These are phyloP conservation scores for Magnaporthales sp. DNA, from an alignment of 2,329 filamentous ascomycete species.

Conservation along the genomic window DNA sequence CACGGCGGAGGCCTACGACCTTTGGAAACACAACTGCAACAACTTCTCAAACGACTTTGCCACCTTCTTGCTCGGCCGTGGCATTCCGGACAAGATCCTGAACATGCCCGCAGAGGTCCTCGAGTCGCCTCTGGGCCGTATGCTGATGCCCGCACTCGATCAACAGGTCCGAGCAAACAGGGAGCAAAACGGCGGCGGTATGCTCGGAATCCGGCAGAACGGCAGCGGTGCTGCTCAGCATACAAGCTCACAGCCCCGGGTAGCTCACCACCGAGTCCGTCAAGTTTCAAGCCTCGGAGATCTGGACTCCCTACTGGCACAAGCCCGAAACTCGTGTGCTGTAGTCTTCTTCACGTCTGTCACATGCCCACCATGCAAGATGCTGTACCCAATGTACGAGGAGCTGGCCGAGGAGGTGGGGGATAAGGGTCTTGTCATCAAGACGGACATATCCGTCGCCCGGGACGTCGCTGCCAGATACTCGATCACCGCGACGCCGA, in stretches of 20 bases:
- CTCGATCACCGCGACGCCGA: constrained; percentile 69
- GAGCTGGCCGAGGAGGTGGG: constrained; percentile 67
- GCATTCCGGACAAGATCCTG: constrained; percentile 80
- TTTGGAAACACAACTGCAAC: constrained; percentile 92
- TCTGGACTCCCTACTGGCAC: constrained; percentile 50
- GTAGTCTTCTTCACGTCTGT: constrained; percentile 89
- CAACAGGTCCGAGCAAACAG: constrained; percentile 41
- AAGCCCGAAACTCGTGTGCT: constrained; percentile 59
- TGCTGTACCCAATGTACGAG: constrained; percentile 74
- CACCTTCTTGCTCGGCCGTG: constrained; percentile 80
- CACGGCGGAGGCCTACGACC: constrained; percentile 78
- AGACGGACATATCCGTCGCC: constrained; percentile 67
- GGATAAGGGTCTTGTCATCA: constrained; percentile 63
- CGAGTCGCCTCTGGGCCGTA: constrained; percentile 77
- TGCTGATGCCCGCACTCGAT: constrained; percentile 66
- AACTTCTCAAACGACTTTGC: constrained; percentile 92
- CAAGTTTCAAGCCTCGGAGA: constrained; percentile 50
- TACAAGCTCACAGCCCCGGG: not conserved
- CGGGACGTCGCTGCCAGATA: constrained; percentile 57
- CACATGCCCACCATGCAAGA: constrained; percentile 77
- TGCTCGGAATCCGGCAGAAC: constrained; percentile 24
- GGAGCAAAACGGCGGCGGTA: constrained; percentile 29
- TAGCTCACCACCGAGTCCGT: constrained; percentile 35
- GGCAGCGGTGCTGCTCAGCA: not conserved
- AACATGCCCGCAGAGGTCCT: constrained; percentile 80